Evolutionary conservation across 345 rosid genomes (phyloP).

Genomic region (Angophora floribunda): DNA sequence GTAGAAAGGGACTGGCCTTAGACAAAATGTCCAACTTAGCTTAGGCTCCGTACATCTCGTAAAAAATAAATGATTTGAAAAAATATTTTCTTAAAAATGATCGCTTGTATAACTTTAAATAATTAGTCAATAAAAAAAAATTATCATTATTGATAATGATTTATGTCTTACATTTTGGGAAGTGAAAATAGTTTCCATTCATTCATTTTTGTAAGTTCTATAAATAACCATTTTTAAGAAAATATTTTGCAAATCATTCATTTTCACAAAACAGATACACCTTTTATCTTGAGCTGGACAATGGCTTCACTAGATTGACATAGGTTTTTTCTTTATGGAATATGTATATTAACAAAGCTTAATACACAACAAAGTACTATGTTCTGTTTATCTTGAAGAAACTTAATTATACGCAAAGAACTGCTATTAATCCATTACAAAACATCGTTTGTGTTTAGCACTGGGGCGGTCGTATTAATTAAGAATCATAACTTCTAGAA

Average conservation of each 20-base stretch:
- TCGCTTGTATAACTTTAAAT: too few relatives aligned
- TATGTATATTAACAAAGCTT: not conserved
- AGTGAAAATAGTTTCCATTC: rapidly evolving
- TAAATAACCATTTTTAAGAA: not conserved
- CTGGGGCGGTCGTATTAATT: not conserved
- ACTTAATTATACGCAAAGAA: not conserved
- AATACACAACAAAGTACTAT: not conserved
- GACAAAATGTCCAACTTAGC: not conserved
- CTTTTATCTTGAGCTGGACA: not conserved
- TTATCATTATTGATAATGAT: too few relatives aligned
- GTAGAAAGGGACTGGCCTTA: not conserved
- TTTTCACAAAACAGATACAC: too few relatives aligned
- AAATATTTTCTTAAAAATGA: too few relatives aligned
- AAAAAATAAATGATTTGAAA: too few relatives aligned
- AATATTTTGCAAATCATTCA: too few relatives aligned
- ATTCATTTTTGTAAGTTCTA: too few relatives aligned
- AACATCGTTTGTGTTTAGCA: not conserved
- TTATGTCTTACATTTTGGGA: not conserved
- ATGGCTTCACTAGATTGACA: not conserved
- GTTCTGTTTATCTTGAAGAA: not conserved
- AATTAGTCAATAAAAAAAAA: too few relatives aligned
- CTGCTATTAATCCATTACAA: not conserved
- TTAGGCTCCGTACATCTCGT: not conserved
- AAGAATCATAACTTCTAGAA: not conserved
- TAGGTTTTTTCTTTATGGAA: not conserved